Evolutionary conservation across 2,329 filamentous ascomycete genomes (phyloP), one percentile per base, ranked within the genome.

Genomic region (Ophiostoma montium): DNA sequence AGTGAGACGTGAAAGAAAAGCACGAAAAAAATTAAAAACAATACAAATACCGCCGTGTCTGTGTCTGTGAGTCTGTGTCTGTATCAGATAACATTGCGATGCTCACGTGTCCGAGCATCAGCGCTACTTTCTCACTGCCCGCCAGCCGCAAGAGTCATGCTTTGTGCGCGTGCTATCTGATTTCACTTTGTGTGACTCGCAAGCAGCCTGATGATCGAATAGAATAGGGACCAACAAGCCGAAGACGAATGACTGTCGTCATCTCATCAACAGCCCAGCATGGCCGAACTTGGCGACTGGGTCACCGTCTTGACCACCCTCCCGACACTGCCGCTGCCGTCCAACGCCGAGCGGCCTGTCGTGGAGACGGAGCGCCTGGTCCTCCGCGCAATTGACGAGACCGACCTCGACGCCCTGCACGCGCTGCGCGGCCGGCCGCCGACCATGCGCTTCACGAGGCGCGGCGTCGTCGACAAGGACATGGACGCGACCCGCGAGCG

Each of bases 371-470:
- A 70, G 46, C 71, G 78, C 7, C 67, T 84, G 18, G 57, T 75
- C 23, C 61, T 84, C 47, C 67, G 78, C 15, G 71, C 73, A 2
- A 61, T 75, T 35, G 56, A 57, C 1, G 60, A 67, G 16, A 63
- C 68, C 3, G 78, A 84, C 59, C 63, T 75, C 2, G 61, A 65
- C 1, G 70, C 65, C 7, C 52, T 79, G 15, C 65, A 76, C 53
- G 62, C 62, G 19, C 64, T 85, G 48, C 75, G 80, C 21, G 67
- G 65, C 13, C 68, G 80, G 58, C 68, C 70, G 5, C 76, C 80
- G 55, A 75, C 80, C 43, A 84, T 85, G 81, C 61, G 61, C 49
- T 80, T 72, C 68, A 79, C 78, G 48, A 48, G 53, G 3, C 54
- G 58, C 54, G 70, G 68, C 50, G 50, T 55, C 9, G 55, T 64